phyloP scores from a whole-genome alignment of 176 grass and related monocot genomes.

The Oryza glumipatula region DNA sequence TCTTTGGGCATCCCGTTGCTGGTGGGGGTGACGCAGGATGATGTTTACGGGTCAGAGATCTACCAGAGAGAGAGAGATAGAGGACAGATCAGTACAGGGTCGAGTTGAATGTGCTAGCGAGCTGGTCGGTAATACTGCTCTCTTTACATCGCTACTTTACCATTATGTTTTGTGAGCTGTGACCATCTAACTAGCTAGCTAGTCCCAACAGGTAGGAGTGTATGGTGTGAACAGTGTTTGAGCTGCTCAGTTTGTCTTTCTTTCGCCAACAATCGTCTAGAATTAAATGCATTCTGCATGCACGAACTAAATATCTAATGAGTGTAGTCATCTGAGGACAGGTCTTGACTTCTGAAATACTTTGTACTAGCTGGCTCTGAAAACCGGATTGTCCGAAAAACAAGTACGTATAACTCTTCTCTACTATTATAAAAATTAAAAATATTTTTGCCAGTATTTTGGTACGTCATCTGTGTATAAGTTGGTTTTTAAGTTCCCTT shows the following conservation, averaged over 20 bases:
- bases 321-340: background rate
- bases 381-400: background rate
- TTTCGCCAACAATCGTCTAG: background rate
- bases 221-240: background rate
- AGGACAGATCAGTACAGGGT: background rate
- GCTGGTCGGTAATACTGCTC: background rate
- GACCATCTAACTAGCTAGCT: background rate
- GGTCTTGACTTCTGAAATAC: background rate
- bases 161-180: background rate
- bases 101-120: background rate
- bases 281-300: background rate
- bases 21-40: conserved; percentile 29
- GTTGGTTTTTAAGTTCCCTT: no score
- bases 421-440: no score
- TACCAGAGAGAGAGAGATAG: background rate
- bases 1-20: conserved; percentile 35
- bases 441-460: no score
- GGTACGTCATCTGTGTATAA: no score
- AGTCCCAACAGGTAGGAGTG: background rate
- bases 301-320: background rate
- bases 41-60: background rate
- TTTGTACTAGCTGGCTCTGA: background rate
- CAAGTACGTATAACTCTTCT: background rate
- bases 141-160: background rate
- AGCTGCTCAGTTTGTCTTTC: background rate